A percentile compares a stretch with the other conserved stretches of the same genome.
Evolutionary conservation across 164 flowering plant species (phyloP).

Genomic region (Liriodendron chinense): DNA sequence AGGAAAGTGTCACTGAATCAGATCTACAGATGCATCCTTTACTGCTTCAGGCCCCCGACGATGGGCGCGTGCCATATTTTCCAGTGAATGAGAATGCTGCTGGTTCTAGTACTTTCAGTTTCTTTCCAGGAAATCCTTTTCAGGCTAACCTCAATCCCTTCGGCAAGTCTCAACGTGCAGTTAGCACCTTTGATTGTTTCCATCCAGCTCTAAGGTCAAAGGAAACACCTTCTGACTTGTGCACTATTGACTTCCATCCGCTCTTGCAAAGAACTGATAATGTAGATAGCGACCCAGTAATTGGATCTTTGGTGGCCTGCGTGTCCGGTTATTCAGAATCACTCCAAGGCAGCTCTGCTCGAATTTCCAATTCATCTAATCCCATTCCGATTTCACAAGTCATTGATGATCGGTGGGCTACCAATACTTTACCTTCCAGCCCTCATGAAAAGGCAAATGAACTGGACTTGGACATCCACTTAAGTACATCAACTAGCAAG

Average conservation of each 20-base stretch:
- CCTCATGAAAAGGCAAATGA: constrained; percentile 40
- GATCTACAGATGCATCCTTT: constrained; percentile 93
- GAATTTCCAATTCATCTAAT: constrained; percentile 18
- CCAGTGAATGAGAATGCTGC: constrained; percentile 30
- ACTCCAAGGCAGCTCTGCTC: constrained; percentile 22
- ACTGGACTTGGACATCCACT: constrained; percentile 72
- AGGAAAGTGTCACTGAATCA: constrained; percentile 40
- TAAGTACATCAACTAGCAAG: constrained; percentile 48
- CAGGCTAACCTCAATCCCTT: constrained; percentile 50
- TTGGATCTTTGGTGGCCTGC: constrained; percentile 15
- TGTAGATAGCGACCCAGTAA: constrained; percentile 19
- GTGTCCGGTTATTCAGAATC: constrained; percentile 20
- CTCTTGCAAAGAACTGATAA: constrained; percentile 61
- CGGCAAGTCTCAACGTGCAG: constrained; percentile 34
- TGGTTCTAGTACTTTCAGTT: constrained; percentile 52
- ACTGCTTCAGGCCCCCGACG: constrained; percentile 61
- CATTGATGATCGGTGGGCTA: constrained; percentile 11
- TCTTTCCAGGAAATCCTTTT: constrained; percentile 54
- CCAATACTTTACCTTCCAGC: constrained; percentile 18
- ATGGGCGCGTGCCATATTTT: constrained; percentile 45
- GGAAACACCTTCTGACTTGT: constrained; percentile 29
- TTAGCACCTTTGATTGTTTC: constrained; percentile 22
- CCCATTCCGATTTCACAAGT: constrained; percentile 15
- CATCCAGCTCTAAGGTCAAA: constrained; percentile 29
- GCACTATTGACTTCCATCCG: constrained; percentile 78